Evolutionary conservation across 108 stramenopile species (phyloP).

Genomic region (Parmales sp.): DNA sequence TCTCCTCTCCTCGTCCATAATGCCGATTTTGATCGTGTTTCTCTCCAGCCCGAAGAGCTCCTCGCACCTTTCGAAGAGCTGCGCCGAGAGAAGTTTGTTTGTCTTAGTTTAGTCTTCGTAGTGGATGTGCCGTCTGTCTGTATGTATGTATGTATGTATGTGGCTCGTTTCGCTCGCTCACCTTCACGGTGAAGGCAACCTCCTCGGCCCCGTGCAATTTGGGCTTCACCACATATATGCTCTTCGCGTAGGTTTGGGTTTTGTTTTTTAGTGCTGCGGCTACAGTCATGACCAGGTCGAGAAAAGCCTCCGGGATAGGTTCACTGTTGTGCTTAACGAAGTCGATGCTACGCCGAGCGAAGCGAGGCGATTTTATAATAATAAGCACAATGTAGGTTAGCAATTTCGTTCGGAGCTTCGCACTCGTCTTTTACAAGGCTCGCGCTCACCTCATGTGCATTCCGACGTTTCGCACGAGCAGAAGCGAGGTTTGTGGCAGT

Average conservation of each 20-base stretch:
- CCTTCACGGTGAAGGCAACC: constrained; percentile 18
- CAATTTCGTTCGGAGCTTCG: not conserved
- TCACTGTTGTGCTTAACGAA: not conserved
- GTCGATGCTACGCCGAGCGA: not conserved
- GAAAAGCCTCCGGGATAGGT: constrained; percentile 3
- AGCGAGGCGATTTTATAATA: not conserved
- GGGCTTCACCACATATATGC: constrained; percentile 21
- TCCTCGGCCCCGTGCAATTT: constrained; percentile 27
- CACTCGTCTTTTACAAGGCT: not conserved
- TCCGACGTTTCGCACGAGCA: constrained; percentile 16
- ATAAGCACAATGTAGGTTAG: not conserved
- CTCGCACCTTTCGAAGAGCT: constrained; percentile 15
- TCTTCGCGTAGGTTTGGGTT: not conserved
- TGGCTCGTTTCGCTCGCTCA: no score
- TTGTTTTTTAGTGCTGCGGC: not conserved
- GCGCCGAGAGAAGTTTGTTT: no score
- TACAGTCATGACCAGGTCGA: constrained; percentile 8
- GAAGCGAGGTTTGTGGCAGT: not conserved
- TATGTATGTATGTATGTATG: no score
- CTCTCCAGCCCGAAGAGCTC: constrained; percentile 7
- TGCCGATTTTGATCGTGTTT: constrained; percentile 22
- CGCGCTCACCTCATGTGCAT: not conserved
- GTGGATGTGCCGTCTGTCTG: no score
- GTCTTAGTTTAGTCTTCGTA: no score
- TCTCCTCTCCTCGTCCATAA: constrained; percentile 28